phyloP scores from a whole-genome alignment of 768 basidiomycete genomes.

The Kwoniella sp. region DNA sequence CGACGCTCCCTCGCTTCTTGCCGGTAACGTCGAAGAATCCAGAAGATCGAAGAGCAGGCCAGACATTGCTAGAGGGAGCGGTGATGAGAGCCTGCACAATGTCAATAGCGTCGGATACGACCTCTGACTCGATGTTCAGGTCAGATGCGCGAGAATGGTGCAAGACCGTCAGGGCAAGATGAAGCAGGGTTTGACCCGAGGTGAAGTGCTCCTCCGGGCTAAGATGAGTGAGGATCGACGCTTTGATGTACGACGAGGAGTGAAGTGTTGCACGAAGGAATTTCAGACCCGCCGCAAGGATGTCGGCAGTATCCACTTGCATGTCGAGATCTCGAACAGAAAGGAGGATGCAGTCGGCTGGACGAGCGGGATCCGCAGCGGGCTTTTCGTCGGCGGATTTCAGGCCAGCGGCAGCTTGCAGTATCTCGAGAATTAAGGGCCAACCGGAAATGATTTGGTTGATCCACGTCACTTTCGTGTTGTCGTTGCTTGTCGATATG shows the following conservation, averaged over 20 bases:
- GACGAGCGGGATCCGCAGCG: neutral
- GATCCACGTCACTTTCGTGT: slow-evolving; percentile 74
- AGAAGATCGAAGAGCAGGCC: slow-evolving; percentile 83
- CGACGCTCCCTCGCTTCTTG: slow-evolving; percentile 29
- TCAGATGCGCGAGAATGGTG: slow-evolving; percentile 48
- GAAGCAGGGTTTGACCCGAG: slow-evolving; percentile 69
- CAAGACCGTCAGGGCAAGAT: slow-evolving; percentile 62
- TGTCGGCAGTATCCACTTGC: slow-evolving; percentile 65
- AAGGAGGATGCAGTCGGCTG: slow-evolving; percentile 21
- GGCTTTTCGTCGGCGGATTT: slow-evolving; percentile 16
- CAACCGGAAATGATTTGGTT: slow-evolving; percentile 76
- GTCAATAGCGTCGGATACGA: slow-evolving; percentile 69
- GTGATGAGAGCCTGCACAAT: slow-evolving; percentile 78
- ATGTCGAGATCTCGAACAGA: slow-evolving; percentile 61
- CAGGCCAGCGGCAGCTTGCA: slow-evolving; percentile 57
- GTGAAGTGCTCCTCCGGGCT: slow-evolving; percentile 64
- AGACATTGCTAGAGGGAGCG: slow-evolving; percentile 76
- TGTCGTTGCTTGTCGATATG: slow-evolving; percentile 64
- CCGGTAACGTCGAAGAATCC: slow-evolving; percentile 60
- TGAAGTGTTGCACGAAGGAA: slow-evolving; percentile 76
- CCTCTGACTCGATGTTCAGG: slow-evolving; percentile 68
- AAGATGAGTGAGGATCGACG: slow-evolving; percentile 17
- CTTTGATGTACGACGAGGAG: slow-evolving; percentile 60
- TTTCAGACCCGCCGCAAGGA: slow-evolving; percentile 74
- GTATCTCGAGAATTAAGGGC: slow-evolving; percentile 78